A percentile compares a stretch with the other conserved stretches of the same genome.
phyloP scores from a whole-genome alignment of 495 filamentous ascomycete species.

The Bryoglossum gracile region DNA sequence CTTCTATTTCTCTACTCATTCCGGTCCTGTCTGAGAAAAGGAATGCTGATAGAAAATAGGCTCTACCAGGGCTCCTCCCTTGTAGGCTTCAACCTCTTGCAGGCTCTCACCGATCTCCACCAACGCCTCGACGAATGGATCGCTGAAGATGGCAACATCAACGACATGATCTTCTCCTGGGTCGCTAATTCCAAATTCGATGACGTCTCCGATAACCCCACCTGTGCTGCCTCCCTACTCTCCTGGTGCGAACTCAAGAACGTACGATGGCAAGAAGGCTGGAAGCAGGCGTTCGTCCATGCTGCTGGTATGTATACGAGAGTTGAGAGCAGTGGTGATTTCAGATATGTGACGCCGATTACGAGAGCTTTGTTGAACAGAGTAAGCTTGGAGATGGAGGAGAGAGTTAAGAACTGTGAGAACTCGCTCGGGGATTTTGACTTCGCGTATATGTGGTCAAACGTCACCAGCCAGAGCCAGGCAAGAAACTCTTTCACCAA shows the following conservation, averaged over 20 bases:
- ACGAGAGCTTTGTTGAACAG: slow-evolving; percentile 58
- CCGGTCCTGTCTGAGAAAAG: no score
- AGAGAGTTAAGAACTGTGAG: slow-evolving; percentile 55
- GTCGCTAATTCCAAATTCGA: slow-evolving; percentile 52
- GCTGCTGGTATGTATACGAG: slow-evolving; percentile 54
- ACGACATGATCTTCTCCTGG: slow-evolving; percentile 50
- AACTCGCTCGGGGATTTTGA: slow-evolving; percentile 50
- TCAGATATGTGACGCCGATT: slow-evolving; percentile 49
- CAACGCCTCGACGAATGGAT: slow-evolving; percentile 48
- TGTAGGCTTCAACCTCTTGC: slow-evolving; percentile 52
- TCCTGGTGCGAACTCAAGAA: slow-evolving; percentile 54
- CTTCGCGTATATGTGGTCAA: slow-evolving; percentile 57
- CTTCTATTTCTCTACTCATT: no score
- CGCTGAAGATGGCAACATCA: slow-evolving; percentile 35
- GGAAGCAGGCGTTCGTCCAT: slow-evolving; percentile 61
- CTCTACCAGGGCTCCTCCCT: no score
- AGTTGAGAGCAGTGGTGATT: slow-evolving; percentile 49
- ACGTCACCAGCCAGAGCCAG: no score
- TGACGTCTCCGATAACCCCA: slow-evolving; percentile 57
- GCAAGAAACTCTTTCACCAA: slow-evolving; percentile 45
- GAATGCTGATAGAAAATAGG: no score
- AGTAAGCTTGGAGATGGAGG: slow-evolving; percentile 53
- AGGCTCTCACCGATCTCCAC: slow-evolving; percentile 50
- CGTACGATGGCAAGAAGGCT: slow-evolving; percentile 59
- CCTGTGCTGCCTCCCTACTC: slow-evolving; percentile 52